These are phyloP conservation scores for Casuarina equisetifolia DNA, from an alignment of 306 rosid species.

Conservation along the genomic window DNA sequence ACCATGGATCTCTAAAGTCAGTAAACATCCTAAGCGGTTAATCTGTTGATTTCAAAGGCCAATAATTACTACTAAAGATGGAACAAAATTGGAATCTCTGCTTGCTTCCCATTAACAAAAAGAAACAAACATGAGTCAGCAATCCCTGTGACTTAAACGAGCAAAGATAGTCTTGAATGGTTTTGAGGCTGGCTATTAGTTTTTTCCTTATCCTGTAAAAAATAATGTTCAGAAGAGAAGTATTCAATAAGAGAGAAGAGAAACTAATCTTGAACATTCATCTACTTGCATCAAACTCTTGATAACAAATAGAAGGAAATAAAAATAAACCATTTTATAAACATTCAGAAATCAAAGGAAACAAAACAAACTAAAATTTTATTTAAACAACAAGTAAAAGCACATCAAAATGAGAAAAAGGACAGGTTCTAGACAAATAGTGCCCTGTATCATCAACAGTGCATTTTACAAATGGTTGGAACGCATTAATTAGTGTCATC, in stretches of 20 bases:
- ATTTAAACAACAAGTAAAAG: too few species aligned
- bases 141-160: conserved; percentile 85
- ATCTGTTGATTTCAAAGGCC: background rate
- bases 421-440: background rate
- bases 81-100: background rate
- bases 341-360: too few species aligned
- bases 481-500: background rate
- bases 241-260: conserved; percentile 15
- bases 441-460: background rate
- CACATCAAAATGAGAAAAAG: background rate
- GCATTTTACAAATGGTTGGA: background rate
- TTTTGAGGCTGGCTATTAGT: conserved; percentile 76
- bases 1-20: too few species aligned
- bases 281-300: too few species aligned
- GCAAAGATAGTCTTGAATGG: conserved; percentile 89
- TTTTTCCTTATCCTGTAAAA: conserved; percentile 73
- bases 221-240: conserved; percentile 10
- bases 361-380: too few species aligned
- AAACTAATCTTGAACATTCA: conserved; percentile 1
- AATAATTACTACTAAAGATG: too few species aligned
- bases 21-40: background rate
- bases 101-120: conserved; percentile 7
- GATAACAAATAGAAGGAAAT: too few species aligned
- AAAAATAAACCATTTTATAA: too few species aligned
- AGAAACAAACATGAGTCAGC: conserved; percentile 4